Conservation (phyloP, 495 filamentous ascomycete species). For the Xylaria intraflava region DNA sequence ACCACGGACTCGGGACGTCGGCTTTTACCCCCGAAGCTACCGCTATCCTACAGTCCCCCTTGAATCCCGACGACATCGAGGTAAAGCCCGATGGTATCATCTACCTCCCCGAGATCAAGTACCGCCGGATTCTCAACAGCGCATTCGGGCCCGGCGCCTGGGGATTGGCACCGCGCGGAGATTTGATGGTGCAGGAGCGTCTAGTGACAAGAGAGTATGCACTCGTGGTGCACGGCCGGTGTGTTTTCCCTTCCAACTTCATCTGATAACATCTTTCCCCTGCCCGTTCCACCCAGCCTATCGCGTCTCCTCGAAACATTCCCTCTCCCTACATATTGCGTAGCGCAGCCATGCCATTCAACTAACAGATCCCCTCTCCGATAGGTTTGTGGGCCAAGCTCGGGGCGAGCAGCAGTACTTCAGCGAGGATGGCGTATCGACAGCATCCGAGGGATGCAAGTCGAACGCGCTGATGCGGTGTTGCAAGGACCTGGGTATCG, state of each 20-base stretch:
- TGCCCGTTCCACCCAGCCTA: background rate
- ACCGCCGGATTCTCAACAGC: slow-evolving; percentile 79
- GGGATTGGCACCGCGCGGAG: slow-evolving; percentile 85
- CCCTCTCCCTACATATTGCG: background rate
- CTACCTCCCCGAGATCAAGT: slow-evolving; percentile 98
- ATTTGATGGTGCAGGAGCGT: slow-evolving; percentile 83
- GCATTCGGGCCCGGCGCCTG: slow-evolving; percentile 95
- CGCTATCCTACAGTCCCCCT: slow-evolving; percentile 60
- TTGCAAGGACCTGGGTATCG: slow-evolving; percentile 95
- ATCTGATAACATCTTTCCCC: background rate
- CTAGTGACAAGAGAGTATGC: slow-evolving; percentile 93
- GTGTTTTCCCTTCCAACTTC: slow-evolving; percentile 28
- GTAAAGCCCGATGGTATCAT: slow-evolving; percentile 95
- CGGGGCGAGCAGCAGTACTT: slow-evolving; percentile 96
- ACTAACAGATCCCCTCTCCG: background rate
- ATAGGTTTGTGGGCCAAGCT: slow-evolving; percentile 81
- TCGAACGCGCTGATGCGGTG: slow-evolving; percentile 94
- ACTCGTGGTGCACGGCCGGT: slow-evolving; percentile 84
- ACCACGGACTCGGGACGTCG: slow-evolving; percentile 71
- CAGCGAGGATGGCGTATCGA: slow-evolving; percentile 85
- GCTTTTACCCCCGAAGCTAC: slow-evolving; percentile 73
- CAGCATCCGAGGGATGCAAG: slow-evolving; percentile 92
- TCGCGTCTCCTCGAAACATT: background rate
- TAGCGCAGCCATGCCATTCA: too few relatives aligned
- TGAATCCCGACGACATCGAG: slow-evolving; percentile 74